Evolutionary conservation across 345 rosid genomes (phyloP).

Genomic region (Dovyalis caffra): DNA sequence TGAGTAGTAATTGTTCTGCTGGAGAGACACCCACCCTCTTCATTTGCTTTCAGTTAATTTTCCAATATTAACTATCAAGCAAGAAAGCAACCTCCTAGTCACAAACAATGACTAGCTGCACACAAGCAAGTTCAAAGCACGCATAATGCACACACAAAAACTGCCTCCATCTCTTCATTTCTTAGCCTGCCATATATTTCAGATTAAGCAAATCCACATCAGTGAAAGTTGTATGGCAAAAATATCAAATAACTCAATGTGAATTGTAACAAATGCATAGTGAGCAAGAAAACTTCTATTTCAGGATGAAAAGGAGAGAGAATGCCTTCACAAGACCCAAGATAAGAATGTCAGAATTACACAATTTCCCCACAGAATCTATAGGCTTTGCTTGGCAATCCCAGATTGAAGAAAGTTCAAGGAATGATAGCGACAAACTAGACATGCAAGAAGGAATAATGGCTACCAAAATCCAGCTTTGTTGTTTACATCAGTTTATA

Average conservation of each 20-base stretch:
- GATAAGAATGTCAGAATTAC: neutral
- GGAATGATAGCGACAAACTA: too few relatives aligned
- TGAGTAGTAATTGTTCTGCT: neutral
- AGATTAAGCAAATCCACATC: neutral
- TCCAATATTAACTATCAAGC: neutral
- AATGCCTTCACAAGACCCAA: neutral
- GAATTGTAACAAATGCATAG: neutral
- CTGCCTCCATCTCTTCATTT: slow-evolving; percentile 22
- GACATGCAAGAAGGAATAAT: neutral
- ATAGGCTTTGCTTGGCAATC: neutral
- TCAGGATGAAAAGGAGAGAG: neutral
- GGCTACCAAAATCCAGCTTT: neutral
- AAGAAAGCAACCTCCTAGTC: neutral
- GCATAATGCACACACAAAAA: neutral
- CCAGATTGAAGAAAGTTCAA: neutral
- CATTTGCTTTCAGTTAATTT: neutral
- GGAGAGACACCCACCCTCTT: neutral
- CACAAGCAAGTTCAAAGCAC: slow-evolving; percentile 6
- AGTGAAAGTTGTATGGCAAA: neutral
- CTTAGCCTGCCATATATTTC: slow-evolving; percentile 26
- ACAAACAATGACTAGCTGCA: slow-evolving; percentile 1
- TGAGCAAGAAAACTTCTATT: neutral
- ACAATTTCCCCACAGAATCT: neutral
- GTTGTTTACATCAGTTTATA: neutral
- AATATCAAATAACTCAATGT: neutral